Base-by-base conservation (phyloP, 2,329 filamentous ascomycete species). In the Beauveria scarabaeidicola region DNA sequence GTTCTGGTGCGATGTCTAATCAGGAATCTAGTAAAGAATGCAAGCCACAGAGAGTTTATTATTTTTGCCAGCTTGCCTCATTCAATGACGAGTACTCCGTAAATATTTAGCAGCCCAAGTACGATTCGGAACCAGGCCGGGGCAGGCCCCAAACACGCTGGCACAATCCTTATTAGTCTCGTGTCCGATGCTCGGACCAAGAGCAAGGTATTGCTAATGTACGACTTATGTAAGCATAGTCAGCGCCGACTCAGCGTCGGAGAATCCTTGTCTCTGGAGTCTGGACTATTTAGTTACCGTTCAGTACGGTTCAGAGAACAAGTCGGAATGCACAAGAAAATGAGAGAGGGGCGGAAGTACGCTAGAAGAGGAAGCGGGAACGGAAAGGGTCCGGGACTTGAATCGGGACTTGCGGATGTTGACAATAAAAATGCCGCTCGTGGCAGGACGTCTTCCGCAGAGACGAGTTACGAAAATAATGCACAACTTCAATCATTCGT, bases 281-380 rank as follows among this genome's bases (percentile, higher is more conserved):
- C 32, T 36, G 32, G 32, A 36, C 32, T 36, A 27, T 27, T 27
- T 36, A 13, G 29, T 15, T 58, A 47, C 55, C 55, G 55, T 51
- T 58, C 38, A n/a, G n/a, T n/a, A n/a, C n/a, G n/a, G n/a, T n/a
- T n/a, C n/a, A 58, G 21, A 36, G 17, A 46, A 44, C 10, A 32
- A 9, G 23, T 52, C 55, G 46, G 47, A 52, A 58, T 25, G 47
- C 17, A 51, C 44, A 44, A 44, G 41, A 21, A 15, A n/a, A n/a
- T 27, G 36, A 29, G 44, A 27, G 41, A 60, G 61, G 43, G 61
- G 58, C 61, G 46, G 47, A 44, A 52, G n/a, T n/a, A 48, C 55
- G 55, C 55, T 58, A 58, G 47, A 52, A 23, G 46, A 41, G 13
- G 17, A 17, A 6, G 55, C 46, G 54, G 54, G 54, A 47, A 44